phyloP scores from a whole-genome alignment of 2,329 filamentous ascomycete species.

The Hymenoscyphus fraxineus region DNA sequence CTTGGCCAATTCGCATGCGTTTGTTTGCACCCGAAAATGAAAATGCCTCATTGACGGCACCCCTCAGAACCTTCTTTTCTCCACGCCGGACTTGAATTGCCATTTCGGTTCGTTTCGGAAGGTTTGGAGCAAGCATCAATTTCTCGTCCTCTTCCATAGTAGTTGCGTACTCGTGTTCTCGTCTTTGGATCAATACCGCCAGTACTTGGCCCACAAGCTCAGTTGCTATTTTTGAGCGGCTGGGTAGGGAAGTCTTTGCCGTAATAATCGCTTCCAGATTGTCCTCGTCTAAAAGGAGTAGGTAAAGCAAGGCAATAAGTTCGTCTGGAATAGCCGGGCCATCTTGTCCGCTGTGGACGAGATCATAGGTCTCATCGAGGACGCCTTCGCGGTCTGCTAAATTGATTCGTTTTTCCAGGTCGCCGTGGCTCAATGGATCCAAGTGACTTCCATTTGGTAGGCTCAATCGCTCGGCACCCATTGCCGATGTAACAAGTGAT shows the following conservation, averaged over 20 bases:
- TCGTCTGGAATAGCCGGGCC: slow-evolving; percentile 34
- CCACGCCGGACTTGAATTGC: slow-evolving; percentile 58
- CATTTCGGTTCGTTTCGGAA: slow-evolving; percentile 42
- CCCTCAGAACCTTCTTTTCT: slow-evolving; percentile 58
- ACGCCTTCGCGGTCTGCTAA: slow-evolving; percentile 53
- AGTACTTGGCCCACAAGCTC: slow-evolving; percentile 40
- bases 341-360: slow-evolving; percentile 33
- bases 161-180: slow-evolving; percentile 49
- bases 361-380: slow-evolving; percentile 59
- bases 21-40: slow-evolving; percentile 30
- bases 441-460: slow-evolving; percentile 13
- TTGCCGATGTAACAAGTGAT: slow-evolving; percentile 41
- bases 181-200: slow-evolving; percentile 37
- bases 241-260: slow-evolving; percentile 35
- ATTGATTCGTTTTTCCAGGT: slow-evolving; percentile 34
- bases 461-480: slow-evolving; percentile 16
- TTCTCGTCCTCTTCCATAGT: slow-evolving; percentile 48
- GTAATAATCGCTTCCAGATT: slow-evolving; percentile 37
- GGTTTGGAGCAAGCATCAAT: slow-evolving; percentile 36
- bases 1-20: slow-evolving; percentile 31
- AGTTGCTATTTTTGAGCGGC: slow-evolving; percentile 42
- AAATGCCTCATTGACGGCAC: slow-evolving; percentile 40
- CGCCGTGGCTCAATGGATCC: slow-evolving; percentile 25
- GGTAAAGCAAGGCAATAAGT: slow-evolving; percentile 40
- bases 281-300: slow-evolving; percentile 39